A percentile compares a stretch with the other conserved stretches of the same genome.
Conservation (phyloP, 345 rosid species). For the Pugionium dolabratum region DNA sequence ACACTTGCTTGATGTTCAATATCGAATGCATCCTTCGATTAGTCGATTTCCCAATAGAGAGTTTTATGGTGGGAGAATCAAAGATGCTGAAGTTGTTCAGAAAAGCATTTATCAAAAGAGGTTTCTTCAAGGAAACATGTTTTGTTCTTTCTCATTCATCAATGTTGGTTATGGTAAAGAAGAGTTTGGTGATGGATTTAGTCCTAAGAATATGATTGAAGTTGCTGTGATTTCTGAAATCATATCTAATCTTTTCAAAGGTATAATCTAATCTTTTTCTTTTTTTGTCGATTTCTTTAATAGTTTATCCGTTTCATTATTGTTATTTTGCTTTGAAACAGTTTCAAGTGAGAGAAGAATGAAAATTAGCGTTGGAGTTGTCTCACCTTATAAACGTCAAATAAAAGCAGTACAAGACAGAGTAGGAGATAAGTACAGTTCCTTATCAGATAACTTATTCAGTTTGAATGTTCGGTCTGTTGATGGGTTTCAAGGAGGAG, state of each 20-base stretch:
- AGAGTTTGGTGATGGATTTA: slow-evolving; percentile 22
- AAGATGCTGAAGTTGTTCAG: slow-evolving; percentile 45
- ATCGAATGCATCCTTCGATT: slow-evolving; percentile 75
- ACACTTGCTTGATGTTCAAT: slow-evolving; percentile 55
- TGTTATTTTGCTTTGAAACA: not conserved
- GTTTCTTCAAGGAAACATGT: slow-evolving; percentile 44
- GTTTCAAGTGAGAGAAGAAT: slow-evolving; percentile 5
- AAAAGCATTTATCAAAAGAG: slow-evolving; percentile 27
- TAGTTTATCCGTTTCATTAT: too few species aligned
- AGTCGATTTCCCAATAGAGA: slow-evolving; percentile 53
- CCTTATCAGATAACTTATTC: slow-evolving; percentile 15
- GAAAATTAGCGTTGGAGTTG: not conserved
- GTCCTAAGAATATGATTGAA: slow-evolving; percentile 43
- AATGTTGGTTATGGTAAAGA: slow-evolving; percentile 39
- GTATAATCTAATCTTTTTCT: slow-evolving; percentile 1
- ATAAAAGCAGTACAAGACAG: slow-evolving; percentile 20
- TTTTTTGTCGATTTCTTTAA: too few species aligned
- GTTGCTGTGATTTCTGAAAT: slow-evolving; percentile 38
- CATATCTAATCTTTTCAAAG: slow-evolving; percentile 40
- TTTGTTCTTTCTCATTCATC: slow-evolving; percentile 48
- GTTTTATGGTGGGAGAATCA: slow-evolving; percentile 46
- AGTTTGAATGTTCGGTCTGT: slow-evolving; percentile 40
- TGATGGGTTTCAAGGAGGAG: slow-evolving; percentile 55
- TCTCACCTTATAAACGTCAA: slow-evolving; percentile 13
- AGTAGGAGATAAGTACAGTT: slow-evolving; percentile 10